Evolutionary conservation across 176 grass and related monocot species (phyloP).

Genomic region (Lolium multiflorum): DNA sequence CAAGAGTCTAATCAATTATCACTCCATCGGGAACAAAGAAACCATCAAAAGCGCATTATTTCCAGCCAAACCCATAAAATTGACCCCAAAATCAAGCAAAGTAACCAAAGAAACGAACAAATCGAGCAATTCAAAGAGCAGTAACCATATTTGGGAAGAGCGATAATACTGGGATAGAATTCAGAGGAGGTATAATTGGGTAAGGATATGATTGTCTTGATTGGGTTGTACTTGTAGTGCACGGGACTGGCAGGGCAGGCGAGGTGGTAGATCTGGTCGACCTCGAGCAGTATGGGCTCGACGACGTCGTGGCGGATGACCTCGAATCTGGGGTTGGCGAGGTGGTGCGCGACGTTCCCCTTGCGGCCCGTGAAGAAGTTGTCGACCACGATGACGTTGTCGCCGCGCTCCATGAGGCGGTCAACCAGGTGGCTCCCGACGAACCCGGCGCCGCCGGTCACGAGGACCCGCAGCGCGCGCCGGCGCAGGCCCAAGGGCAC

Average conservation of each 20-base stretch:
- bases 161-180: background rate
- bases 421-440: constrained; percentile 90
- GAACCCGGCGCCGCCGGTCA: constrained; percentile 87
- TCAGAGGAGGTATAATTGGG: constrained; percentile 3
- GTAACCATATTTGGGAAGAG: background rate
- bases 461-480: constrained; percentile 67
- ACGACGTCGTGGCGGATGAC: constrained; percentile 93
- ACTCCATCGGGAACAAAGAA: background rate
- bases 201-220: constrained; percentile 97
- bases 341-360: constrained; percentile 81
- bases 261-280: constrained; percentile 96
- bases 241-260: constrained; percentile 89
- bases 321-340: constrained; percentile 79
- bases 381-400: constrained; percentile 87
- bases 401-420: constrained; percentile 68
- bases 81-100: background rate
- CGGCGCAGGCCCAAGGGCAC: constrained; percentile 71
- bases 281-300: constrained; percentile 83
- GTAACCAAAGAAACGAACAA: background rate
- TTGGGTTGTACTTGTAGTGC: constrained; percentile 96
- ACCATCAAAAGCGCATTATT: background rate
- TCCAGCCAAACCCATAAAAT: background rate
- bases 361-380: constrained; percentile 96
- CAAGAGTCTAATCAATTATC: background rate
- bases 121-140: constrained; percentile 1